Percentiles rank a stretch among this genome's conserved stretches.
These are phyloP conservation scores for Cutaneotrichosporon sp. DNA, from an alignment of 1,284 basidiomycete genomes.

Conservation along the genomic window DNA sequence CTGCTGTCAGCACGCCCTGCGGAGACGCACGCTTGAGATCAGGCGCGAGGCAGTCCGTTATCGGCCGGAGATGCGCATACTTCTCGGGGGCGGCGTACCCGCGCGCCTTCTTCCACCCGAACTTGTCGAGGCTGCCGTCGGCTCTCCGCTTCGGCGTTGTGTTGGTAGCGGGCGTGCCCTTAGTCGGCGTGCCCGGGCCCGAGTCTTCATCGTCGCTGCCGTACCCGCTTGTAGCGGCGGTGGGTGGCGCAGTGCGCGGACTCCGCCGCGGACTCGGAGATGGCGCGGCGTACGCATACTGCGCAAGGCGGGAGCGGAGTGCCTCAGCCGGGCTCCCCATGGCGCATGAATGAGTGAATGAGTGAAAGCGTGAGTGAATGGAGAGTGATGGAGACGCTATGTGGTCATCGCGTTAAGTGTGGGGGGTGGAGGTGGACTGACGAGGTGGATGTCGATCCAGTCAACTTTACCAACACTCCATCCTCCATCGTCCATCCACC, in stretches of 20 bases:
- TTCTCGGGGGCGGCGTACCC: conserved; percentile 29
- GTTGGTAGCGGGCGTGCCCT: neutral
- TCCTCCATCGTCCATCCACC: neutral
- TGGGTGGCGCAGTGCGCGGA: neutral
- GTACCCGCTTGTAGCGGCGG: neutral
- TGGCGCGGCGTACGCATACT: conserved; percentile 4
- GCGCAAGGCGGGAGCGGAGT: conserved; percentile 4
- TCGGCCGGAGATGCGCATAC: conserved; percentile 32
- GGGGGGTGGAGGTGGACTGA: neutral
- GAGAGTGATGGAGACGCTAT: neutral
- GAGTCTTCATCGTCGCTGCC: neutral
- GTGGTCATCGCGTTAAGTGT: neutral
- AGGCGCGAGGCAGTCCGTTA: conserved; percentile 14
- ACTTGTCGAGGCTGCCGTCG: conserved; percentile 5
- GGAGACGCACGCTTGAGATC: conserved; percentile 9
- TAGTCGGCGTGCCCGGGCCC: too few relatives aligned
- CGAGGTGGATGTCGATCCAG: conserved; percentile 6
- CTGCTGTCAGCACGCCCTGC: conserved; percentile 44
- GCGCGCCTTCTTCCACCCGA: conserved; percentile 24
- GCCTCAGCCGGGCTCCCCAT: conserved; percentile 1
- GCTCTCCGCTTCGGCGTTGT: conserved; percentile 1
- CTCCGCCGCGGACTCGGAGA: neutral
- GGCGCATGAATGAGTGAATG: neutral
- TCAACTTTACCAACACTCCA: neutral
- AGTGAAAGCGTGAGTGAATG: neutral